A percentile compares a stretch with the other conserved stretches of the same genome.
These are phyloP conservation scores for Cercospora beticola DNA, from an alignment of 2,329 filamentous ascomycete genomes.

Conservation along the genomic window DNA sequence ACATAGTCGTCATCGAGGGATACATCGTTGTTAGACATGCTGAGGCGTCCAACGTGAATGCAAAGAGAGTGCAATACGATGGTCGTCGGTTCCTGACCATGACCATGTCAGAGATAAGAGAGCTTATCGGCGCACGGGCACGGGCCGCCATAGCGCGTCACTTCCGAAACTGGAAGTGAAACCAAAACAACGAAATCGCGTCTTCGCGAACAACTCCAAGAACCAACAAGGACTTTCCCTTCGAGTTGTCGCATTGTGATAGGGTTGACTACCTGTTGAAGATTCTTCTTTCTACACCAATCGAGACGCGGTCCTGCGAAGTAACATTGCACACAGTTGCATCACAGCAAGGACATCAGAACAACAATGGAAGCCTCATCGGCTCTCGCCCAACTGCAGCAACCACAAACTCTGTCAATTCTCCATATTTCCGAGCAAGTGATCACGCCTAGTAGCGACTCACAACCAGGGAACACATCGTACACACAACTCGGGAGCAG, in stretches of 20 bases:
- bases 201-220: background rate
- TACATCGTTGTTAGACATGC: background rate
- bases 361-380: constrained; percentile 23
- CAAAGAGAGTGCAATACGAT: background rate
- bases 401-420: constrained; percentile 61
- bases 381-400: constrained; percentile 48
- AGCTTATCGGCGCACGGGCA: constrained; percentile 2
- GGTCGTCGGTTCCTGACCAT: background rate
- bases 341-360: background rate
- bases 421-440: constrained; percentile 40
- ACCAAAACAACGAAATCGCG: background rate
- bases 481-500: constrained; percentile 7
- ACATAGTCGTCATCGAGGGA: constrained; percentile 69
- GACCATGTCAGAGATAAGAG: background rate
- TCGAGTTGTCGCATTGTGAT: background rate
- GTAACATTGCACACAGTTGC: background rate
- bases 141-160: background rate
- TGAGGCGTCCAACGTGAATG: background rate
- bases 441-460: constrained; percentile 35
- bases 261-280: no score
- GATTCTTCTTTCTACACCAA: background rate
- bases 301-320: background rate
- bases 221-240: background rate
- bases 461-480: constrained; percentile 56
- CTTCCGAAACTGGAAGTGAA: background rate